Evolutionary conservation across 345 rosid genomes (phyloP).

Genomic region (Bretschneidera sinensis): DNA sequence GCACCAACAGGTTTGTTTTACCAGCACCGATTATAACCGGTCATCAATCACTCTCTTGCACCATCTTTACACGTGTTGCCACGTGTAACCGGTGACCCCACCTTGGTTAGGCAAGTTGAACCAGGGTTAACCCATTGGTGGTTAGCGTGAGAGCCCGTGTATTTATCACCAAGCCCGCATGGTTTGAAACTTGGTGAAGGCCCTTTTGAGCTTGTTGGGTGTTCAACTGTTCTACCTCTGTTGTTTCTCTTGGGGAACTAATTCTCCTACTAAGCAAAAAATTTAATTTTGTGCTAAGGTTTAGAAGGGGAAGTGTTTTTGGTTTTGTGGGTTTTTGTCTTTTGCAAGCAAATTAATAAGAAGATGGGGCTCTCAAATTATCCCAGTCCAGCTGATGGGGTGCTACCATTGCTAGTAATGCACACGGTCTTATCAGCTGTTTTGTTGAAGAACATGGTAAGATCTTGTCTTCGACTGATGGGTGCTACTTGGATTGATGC

Average conservation of each 20-base stretch:
- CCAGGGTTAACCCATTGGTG: conserved; percentile 21
- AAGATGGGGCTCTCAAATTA: conserved; percentile 72
- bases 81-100: conserved; percentile 23
- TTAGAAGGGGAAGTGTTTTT: background rate
- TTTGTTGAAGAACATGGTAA: conserved; percentile 48
- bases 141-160: conserved; percentile 11
- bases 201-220: background rate
- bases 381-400: conserved; percentile 56
- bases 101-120: conserved; percentile 8
- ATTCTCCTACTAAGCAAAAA: background rate
- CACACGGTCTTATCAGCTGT: conserved; percentile 58
- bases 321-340: background rate
- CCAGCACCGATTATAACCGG: background rate
- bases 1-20: background rate
- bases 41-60: background rate
- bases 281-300: background rate
- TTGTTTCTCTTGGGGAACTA: background rate
- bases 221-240: too few species aligned
- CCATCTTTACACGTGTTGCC: conserved; percentile 37
- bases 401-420: conserved; percentile 61
- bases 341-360: background rate
- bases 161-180: background rate
- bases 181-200: too few species aligned
- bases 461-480: conserved; percentile 41
- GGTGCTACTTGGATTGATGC: conserved; percentile 11